Base-by-base conservation (phyloP, 345 rosid species). In the Citrus glauca region DNA sequence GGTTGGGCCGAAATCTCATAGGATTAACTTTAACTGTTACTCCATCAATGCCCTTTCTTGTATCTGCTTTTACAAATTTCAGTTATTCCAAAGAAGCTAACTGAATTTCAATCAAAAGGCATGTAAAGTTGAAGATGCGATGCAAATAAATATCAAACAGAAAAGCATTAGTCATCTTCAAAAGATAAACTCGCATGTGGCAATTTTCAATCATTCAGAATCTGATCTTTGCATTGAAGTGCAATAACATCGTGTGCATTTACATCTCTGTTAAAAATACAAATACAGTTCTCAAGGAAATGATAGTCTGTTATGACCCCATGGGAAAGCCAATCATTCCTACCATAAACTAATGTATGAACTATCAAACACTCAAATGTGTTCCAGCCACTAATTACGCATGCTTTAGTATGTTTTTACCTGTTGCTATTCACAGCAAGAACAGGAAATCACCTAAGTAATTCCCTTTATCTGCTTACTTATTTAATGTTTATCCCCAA, bases 1-100 rank as follows among this genome's bases (percentile, higher is more conserved):
- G 89, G 82, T 90, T 96, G 56, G 98, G 99, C 70, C 98, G 90
- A 82, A 96, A 96, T 74, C 98, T 92, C 85, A 79, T 74, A 78
- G 95, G 83, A 77, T 74, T 82, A 7, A 94, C 84, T 72, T 80
- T 84, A 72, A 80, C 74, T 33, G 79, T 70, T 42, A 74, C 73
- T 70, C 70, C 82, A 67, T 17, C 77, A 69, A 75, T 62, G 70
- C 66, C 80, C 27, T 78, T 74, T 42, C 35, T 79, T 50, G 35
- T 77, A 82, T 82, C 86, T 81, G 85, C 83, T 75, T 77, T 28
- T 78, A 42, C 32, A 53, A 16, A 76, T 55, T 66, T 35, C n/a
- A 53, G 10, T 48, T 48, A 48, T 40, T 40, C 45, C 55, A 25
- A 61, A 62, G 56, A 37, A 38, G 56, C 37, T 6, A 33, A 61